Base-by-base conservation (phyloP, 1,139 yeast species). In the Candida buenavistaensis region DNA sequence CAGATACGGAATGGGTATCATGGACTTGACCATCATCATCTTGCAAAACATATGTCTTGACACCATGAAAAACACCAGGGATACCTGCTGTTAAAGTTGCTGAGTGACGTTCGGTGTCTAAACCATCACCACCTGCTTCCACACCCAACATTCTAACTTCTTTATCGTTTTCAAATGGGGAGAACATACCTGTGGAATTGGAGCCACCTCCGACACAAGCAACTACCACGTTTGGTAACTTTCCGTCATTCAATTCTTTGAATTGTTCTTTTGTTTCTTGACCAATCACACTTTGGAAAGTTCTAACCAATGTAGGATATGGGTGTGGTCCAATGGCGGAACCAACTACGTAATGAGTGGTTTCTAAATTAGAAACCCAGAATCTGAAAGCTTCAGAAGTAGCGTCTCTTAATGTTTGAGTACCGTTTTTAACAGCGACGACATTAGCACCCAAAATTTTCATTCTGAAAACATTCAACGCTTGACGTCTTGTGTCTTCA, bases 171-270 rank as follows among this genome's bases (percentile, higher is more conserved):
- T 88, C 95, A 56, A 92, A 92, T 34, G 97, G 97, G 14, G 90
- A 81, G 60, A 92, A 92, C 78, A 92, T 80, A 58, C 99, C 99
- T 26, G 95, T 80, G 33, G 96, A 84, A 70, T 92, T 92, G 22
- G 97, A 88, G 35, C 99, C 99, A 55, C 99, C 99, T 52, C 99
- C 99, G 36, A 92, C 98, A 73, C 99, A 92, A 3, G 99, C 98
- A 42, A 90, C 96, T 28, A 92, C 81, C 10, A 90, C 89, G 54
- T 92, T 87, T 31, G 98, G 98, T 46, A 92, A 72, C 52, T 79
- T 82, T 22, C 95, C 96, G 44, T 76, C 65, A 58, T 87, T 88
- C 46, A 82, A 66, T 48, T 75, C 79, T 50, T 77, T 79, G 65
- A 90, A 90, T 68, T 92, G 96, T 59, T 85, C 82, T 64, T 86